Percentiles rank a stretch among this genome's conserved stretches.
Conservation (phyloP, 1,139 yeast species). For the Candida gigantensis region DNA sequence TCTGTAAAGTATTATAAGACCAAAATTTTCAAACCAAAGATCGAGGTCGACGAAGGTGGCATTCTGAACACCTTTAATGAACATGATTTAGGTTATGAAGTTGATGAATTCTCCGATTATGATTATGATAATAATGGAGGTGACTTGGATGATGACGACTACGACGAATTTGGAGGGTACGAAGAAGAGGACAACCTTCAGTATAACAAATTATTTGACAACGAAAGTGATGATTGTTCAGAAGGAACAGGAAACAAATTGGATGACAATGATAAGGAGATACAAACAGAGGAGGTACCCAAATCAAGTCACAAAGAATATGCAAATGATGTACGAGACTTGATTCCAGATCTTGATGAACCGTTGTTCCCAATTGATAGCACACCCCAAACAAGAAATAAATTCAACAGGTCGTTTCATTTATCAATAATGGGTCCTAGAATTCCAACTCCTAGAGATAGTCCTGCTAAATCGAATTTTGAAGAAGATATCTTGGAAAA, state of each 20-base stretch:
- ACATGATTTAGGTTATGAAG: conserved; percentile 37
- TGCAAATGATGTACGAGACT: too few species aligned
- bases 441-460: conserved; percentile 13
- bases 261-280: too few species aligned
- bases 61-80: conserved; percentile 25
- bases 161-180: conserved; percentile 53
- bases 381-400: conserved; percentile 9
- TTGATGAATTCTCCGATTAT: conserved; percentile 40
- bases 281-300: too few species aligned
- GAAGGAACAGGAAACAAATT: too few species aligned
- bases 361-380: conserved; percentile 1
- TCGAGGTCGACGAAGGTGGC: too few species aligned
- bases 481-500: conserved; percentile 36
- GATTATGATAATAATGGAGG: conserved; percentile 59
- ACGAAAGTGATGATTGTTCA: conserved; percentile 16
- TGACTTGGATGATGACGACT: conserved; percentile 40
- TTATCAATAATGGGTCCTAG: conserved; percentile 31
- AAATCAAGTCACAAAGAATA: too few species aligned
- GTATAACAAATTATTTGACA: conserved; percentile 23
- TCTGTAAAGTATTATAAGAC: conserved; percentile 63
- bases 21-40: conserved; percentile 12
- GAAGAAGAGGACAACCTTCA: conserved; percentile 51
- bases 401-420: conserved; percentile 32
- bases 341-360: too few species aligned
- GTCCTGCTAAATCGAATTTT: conserved; percentile 11